Evolutionary conservation across 2,329 filamentous ascomycete genomes (phyloP).

Genomic region (Epichloe typhina): DNA sequence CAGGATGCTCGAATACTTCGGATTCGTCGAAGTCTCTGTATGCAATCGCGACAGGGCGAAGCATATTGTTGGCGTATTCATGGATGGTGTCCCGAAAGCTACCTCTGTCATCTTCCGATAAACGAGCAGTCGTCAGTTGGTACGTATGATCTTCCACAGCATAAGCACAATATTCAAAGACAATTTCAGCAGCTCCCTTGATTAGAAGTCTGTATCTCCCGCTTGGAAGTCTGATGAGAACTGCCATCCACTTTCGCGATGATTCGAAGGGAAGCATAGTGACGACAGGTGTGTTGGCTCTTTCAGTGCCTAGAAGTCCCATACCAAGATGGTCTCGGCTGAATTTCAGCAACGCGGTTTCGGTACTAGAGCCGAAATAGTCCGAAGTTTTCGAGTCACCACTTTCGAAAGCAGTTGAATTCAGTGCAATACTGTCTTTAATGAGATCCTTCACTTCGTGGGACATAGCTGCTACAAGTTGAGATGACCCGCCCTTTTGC

Average conservation of each 20-base stretch:
- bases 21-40: slow-evolving; percentile 61
- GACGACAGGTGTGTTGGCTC: slow-evolving; percentile 30
- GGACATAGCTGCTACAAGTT: slow-evolving; percentile 18
- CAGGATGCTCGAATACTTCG: slow-evolving; percentile 44
- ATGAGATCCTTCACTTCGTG: slow-evolving; percentile 22
- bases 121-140: slow-evolving; percentile 14
- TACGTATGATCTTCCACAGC: slow-evolving; percentile 31
- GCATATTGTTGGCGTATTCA: slow-evolving; percentile 51
- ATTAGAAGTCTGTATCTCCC: slow-evolving; percentile 37
- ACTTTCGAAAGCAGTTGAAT: slow-evolving; percentile 42
- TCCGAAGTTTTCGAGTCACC: slow-evolving; percentile 20
- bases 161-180: slow-evolving; percentile 31
- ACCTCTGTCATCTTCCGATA: slow-evolving; percentile 19
- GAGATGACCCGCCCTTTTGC: slow-evolving; percentile 15
- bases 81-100: slow-evolving; percentile 22
- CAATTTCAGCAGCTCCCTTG: slow-evolving; percentile 45
- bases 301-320: slow-evolving; percentile 30
- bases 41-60: slow-evolving; percentile 63
- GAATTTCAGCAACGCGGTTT: slow-evolving; percentile 39
- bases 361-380: slow-evolving; percentile 42
- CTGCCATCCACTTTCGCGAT: slow-evolving; percentile 42
- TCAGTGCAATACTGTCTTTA: slow-evolving; percentile 29
- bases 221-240: slow-evolving; percentile 32
- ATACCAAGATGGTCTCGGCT: slow-evolving; percentile 36
- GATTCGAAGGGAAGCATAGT: slow-evolving; percentile 43